These are phyloP conservation scores for Russula lepida DNA, from an alignment of 768 basidiomycete species.

Conservation along the genomic window DNA sequence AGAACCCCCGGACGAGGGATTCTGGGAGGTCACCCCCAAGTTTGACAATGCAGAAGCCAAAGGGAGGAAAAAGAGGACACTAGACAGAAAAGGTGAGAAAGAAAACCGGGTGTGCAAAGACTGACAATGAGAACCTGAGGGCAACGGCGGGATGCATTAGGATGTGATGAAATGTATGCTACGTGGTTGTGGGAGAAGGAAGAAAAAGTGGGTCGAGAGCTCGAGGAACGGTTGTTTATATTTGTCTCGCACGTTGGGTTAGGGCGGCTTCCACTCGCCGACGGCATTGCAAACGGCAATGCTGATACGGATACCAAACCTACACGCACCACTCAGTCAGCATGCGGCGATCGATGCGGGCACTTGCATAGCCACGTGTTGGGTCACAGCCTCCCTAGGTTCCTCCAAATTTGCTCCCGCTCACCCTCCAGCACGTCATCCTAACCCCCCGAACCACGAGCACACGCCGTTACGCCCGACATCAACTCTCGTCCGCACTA, in stretches of 20 bases:
- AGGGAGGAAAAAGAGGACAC: constrained; percentile 15
- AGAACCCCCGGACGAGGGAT: constrained; percentile 7
- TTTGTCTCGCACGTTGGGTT: neutral
- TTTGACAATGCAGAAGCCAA: constrained; percentile 12
- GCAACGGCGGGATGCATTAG: neutral
- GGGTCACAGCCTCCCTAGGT: neutral
- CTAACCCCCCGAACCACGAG: too few species aligned
- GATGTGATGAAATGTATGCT: neutral
- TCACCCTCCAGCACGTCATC: too few species aligned
- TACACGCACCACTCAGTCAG: too few species aligned
- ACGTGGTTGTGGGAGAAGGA: neutral
- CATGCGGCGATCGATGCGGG: neutral
- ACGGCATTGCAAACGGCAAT: neutral
- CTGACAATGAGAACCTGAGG: neutral
- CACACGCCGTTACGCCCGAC: neutral
- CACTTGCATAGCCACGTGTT: too few species aligned
- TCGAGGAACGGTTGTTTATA: neutral
- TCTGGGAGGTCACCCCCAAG: neutral
- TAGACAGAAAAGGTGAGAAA: neutral
- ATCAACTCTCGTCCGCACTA: neutral
- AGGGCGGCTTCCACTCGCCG: neutral
- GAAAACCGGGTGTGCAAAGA: neutral
- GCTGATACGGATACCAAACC: neutral
- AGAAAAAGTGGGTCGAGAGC: neutral
- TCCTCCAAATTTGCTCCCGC: too few species aligned